Base-by-base conservation (phyloP, 805 yeast species). In the Candida andamanensis region DNA sequence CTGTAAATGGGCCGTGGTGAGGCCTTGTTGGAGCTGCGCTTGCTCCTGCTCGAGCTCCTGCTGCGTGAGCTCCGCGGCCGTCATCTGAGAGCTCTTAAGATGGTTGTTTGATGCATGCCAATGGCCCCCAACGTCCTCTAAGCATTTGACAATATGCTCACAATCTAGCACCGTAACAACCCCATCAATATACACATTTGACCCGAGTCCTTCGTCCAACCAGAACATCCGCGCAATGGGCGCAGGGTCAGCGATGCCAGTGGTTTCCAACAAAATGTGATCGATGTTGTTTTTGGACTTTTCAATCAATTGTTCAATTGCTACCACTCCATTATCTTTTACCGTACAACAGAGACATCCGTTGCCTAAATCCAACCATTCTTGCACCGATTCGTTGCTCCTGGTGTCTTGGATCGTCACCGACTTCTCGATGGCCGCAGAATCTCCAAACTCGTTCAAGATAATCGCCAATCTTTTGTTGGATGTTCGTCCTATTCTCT, bases 321-420 rank as follows among this genome's bases (percentile, higher is more conserved):
- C 98, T 25, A 82, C 70, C 1, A 92, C 97, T 4, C 98, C 98
- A 35, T 80, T 83, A 54, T 89, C 97, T 52, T 86, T 87, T 20
- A 94, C 95, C 0, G 97, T 85, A 50, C 98, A 92, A 53, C 98
- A 92, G 24, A 92, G 67, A 56, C 98, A 92, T 2, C 98, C 98
- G 51, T 92, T 92, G 1, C 96, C 97, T 20, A 92, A 63, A 53
- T 92, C 98, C 3, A 92, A 67, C 98, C 98, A 92, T 50, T 92
- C 97, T 47, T 87, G 85, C 31, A 84, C 80, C 2, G 77, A 62
- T 15, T 54, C 55, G 21, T 52, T 49, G 3, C 67, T 60, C 6
- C 64, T 66, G 6, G 72, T 67, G 19, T 70, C 74, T 34, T 69
- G 63, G 7, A 90, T 78, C 0, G 94, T 82, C 35, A 92, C 69